Conservation (phyloP, 257 asterid genomes). For the Forsythia suspensa region DNA sequence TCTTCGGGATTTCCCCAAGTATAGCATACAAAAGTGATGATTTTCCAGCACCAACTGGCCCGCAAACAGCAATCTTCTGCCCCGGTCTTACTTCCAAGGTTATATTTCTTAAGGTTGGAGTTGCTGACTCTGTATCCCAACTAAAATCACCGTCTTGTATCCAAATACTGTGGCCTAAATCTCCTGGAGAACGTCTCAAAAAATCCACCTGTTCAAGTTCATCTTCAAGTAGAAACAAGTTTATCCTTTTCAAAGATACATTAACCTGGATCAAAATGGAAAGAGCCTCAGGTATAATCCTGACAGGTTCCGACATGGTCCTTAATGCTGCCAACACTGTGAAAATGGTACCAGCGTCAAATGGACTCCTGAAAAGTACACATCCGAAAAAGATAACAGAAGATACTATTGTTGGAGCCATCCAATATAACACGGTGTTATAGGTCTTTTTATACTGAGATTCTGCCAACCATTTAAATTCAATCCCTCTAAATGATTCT, state of each 20-base stretch:
- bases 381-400: constrained; percentile 62
- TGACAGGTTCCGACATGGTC: constrained; percentile 67
- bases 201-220: constrained; percentile 46
- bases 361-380: constrained; percentile 43
- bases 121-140: constrained; percentile 52
- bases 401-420: constrained; percentile 69
- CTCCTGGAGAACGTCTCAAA: not conserved
- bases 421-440: constrained; percentile 54
- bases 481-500: constrained; percentile 45
- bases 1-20: constrained; percentile 67
- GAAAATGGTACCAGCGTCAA: constrained; percentile 66
- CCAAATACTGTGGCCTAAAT: constrained; percentile 22
- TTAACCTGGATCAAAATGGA: constrained; percentile 62
- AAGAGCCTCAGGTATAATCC: constrained; percentile 60
- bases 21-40: constrained; percentile 67
- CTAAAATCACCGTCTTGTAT: constrained; percentile 50
- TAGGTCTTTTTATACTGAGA: constrained; percentile 44
- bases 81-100: constrained; percentile 41
- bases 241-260: constrained; percentile 69
- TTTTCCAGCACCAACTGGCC: constrained; percentile 79
- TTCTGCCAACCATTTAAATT: constrained; percentile 65
- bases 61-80: constrained; percentile 69
- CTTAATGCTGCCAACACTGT: constrained; percentile 67
- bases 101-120: constrained; percentile 33
- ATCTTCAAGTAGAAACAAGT: constrained; percentile 59